Conservation (phyloP, 257 asterid species). For the Capsicum pubescens region DNA sequence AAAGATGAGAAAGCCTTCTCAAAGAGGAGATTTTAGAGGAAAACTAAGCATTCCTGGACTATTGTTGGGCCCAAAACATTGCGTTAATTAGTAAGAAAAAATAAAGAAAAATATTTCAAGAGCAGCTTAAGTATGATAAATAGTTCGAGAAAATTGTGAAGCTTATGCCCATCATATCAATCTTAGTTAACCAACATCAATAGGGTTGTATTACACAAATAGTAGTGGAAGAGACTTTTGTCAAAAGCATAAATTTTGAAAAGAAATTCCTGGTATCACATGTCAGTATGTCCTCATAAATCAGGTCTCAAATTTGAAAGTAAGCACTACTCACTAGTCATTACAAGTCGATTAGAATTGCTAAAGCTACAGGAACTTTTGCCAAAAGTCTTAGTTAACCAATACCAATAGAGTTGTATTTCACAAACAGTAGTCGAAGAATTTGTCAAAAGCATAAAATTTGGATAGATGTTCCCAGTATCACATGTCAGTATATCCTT, state of each 20-base stretch:
- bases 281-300: not conserved
- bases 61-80: too few relatives aligned
- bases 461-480: not conserved
- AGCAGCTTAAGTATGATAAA: too few relatives aligned
- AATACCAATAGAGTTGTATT: not conserved
- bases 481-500: not conserved
- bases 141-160: not conserved
- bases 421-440: not conserved
- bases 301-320: not conserved
- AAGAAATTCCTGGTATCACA: not conserved
- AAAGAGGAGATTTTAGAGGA: too few relatives aligned
- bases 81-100: too few relatives aligned
- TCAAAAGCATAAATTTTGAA: not conserved
- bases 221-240: not conserved
- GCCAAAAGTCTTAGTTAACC: not conserved
- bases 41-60: too few relatives aligned
- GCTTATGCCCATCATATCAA: constrained; percentile 6
- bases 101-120: too few relatives aligned
- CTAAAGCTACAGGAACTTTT: not conserved
- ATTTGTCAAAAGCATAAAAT: not conserved
- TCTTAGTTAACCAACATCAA: not conserved
- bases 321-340: not conserved
- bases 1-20: too few relatives aligned
- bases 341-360: not conserved
- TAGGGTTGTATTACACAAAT: not conserved